Base-by-base conservation (phyloP, 345 rosid species). In the Citrus maxima region DNA sequence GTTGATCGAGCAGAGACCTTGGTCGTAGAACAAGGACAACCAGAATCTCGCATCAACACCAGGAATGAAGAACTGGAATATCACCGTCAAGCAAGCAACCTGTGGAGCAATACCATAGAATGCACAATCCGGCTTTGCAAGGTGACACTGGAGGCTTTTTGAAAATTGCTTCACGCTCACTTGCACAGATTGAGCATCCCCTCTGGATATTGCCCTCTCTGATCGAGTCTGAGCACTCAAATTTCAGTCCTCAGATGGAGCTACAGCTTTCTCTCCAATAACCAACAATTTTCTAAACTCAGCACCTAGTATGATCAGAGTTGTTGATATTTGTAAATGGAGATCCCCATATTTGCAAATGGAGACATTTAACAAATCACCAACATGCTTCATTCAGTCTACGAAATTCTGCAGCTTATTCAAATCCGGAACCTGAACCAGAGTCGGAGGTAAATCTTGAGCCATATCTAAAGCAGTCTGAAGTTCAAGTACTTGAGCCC, bases 21-120 rank as follows among this genome's bases (percentile, higher is more conserved):
- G 27, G 27, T 25, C 27, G 27, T 25, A 25, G 27, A 25, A 25
- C 27, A 1, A 25, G 27, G 27, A 25, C 27, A 25, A 25, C 27
- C 27, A 25, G 27, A 25, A 25, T 25, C 27, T 25, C 27, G 27
- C 27, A 25, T 25, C 27, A 25, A 25, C 27, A 8, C 96, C 97
- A 0, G 95, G 94, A 81, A 93, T 75, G 88, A 93, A 88, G 88
- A 95, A 95, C 89, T 95, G 98, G 89, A 95, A 93, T 79, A 95
- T 89, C 74, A 95, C 93, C 0, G 92, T 90, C 87, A 94, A 85
- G 89, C 97, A 94, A 71, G 91, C 83, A 77, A 93, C 95, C 67
- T 89, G 88, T 3, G 82, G 84, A 74, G 89, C 92, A 82, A 94
- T 92, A 78, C 98, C 99, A 75, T 91, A 92, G 82, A 95, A 95